These are phyloP conservation scores for Nakaseomyces sp. DNA, from an alignment of 1,139 yeast species.

Conservation along the genomic window DNA sequence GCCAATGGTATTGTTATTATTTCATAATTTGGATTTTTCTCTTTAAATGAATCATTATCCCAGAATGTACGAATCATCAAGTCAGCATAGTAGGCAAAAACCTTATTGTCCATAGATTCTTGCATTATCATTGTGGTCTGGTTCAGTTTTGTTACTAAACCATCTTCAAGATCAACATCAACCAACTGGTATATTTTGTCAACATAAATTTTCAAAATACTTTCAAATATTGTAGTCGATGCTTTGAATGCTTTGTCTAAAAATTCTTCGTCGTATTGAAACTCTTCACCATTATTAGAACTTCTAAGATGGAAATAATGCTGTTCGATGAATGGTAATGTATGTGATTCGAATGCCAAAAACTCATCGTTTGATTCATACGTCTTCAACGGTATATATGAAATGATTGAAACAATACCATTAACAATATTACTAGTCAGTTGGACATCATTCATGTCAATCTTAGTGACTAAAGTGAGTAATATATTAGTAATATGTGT, in stretches of 20 bases:
- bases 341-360: constrained; percentile 52
- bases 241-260: constrained; percentile 57
- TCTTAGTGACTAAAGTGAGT: constrained; percentile 65
- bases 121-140: constrained; percentile 59
- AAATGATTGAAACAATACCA: constrained; percentile 61
- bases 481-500: constrained; percentile 72
- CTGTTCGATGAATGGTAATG: constrained; percentile 47
- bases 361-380: constrained; percentile 33
- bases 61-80: constrained; percentile 50
- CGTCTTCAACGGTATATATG: constrained; percentile 64
- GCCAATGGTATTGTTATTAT: constrained; percentile 56
- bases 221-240: constrained; percentile 59
- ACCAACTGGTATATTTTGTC: constrained; percentile 56
- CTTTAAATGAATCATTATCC: constrained; percentile 50
- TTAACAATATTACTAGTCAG: constrained; percentile 66
- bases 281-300: constrained; percentile 17
- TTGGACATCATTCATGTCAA: constrained; percentile 78
- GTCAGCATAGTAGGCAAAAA: constrained; percentile 36
- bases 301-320: constrained; percentile 48
- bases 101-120: constrained; percentile 61
- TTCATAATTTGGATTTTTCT: constrained; percentile 28
- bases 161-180: constrained; percentile 64
- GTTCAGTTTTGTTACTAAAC: constrained; percentile 39
- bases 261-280: constrained; percentile 36
- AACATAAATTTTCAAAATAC: constrained; percentile 49